Evolutionary conservation across 2,329 filamentous ascomycete species (phyloP), one percentile per base, ranked within the genome.

Genomic region (Dothistroma septosporum): DNA sequence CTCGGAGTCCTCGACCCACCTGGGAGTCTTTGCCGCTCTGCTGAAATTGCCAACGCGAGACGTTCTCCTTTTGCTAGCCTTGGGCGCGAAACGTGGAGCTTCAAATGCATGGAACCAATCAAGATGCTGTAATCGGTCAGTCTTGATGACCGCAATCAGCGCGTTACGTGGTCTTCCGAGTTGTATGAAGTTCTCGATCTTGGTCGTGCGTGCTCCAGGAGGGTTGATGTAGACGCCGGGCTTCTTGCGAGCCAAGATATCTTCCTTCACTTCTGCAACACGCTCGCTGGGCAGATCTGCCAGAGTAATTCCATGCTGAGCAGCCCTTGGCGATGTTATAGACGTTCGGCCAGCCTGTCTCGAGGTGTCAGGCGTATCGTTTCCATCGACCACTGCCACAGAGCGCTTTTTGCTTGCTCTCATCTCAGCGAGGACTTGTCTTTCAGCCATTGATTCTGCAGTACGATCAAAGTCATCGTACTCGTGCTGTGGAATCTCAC

Each of bases 141-240:
- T 73, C 58, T 76, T 79, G 66, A 81, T 72, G 0, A 79, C 76
- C 7, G 73, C 76, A 31, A 81, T 75, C 22, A 76, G 68, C 9
- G 76, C 74, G 58, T 77, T 79, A 16, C 70, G 71, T 9, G 78
- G 78, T 31, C 78, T 73, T 24, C 79, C 79, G 46, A 70, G 24
- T 46, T 65, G 54, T 19, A 61, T 54, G 24, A 66, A 62, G 67
- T 67, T 60, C 66, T 73, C 50, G 59, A 57, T 46, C 52, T 74
- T 72, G 28, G 64, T 41, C 19, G 68, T 68, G 14, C 65, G 68
- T n/a, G 76, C 77, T 16, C 76, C 76, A 24, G 75, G 76, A n/a
- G 78, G 77, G 60, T 81, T 76, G 56, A 80, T 69, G 61, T 79
- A 79, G 0, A 80, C 57, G 0, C 78, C 78, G 37, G 76, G 72